phyloP scores from a whole-genome alignment of 805 yeast genomes.

The Pichia membranifaciens region DNA sequence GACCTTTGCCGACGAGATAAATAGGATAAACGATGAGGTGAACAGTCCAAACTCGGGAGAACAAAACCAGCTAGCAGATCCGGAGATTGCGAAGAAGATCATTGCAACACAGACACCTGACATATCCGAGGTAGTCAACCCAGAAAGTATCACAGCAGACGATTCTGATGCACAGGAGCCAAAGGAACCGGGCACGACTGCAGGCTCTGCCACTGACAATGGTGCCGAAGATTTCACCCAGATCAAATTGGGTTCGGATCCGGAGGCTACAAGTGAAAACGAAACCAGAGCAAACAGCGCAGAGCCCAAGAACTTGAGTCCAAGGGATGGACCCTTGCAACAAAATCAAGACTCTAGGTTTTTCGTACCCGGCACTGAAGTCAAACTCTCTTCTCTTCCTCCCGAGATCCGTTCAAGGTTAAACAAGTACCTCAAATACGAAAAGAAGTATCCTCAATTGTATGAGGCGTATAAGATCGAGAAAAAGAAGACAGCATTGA shows the following conservation, averaged over 20 bases:
- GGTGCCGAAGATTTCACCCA: too few species aligned
- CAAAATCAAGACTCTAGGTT: background rate
- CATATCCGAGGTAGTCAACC: slow-evolving; percentile 39
- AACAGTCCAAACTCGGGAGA: slow-evolving; percentile 18
- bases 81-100: slow-evolving; percentile 27
- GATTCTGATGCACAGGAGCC: too few species aligned
- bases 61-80: slow-evolving; percentile 20
- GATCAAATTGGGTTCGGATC: too few species aligned
- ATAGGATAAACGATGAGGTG: slow-evolving; percentile 30
- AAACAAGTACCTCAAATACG: slow-evolving; percentile 77
- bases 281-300: too few species aligned
- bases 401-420: slow-evolving; percentile 55
- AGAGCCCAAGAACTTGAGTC: too few species aligned
- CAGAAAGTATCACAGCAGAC: slow-evolving; percentile 22
- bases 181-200: too few species aligned
- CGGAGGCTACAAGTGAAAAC: too few species aligned
- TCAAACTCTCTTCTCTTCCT: slow-evolving; percentile 40
- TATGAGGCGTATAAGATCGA: slow-evolving; percentile 82
- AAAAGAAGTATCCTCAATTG: slow-evolving; percentile 80
- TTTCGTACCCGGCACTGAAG: slow-evolving; percentile 25
- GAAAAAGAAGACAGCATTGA: slow-evolving; percentile 56
- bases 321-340: background rate
- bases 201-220: too few species aligned
- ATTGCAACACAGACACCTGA: slow-evolving; percentile 44
- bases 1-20: slow-evolving; percentile 55